phyloP scores from a whole-genome alignment of 108 stramenopile species.

The Craspedostauros australis region DNA sequence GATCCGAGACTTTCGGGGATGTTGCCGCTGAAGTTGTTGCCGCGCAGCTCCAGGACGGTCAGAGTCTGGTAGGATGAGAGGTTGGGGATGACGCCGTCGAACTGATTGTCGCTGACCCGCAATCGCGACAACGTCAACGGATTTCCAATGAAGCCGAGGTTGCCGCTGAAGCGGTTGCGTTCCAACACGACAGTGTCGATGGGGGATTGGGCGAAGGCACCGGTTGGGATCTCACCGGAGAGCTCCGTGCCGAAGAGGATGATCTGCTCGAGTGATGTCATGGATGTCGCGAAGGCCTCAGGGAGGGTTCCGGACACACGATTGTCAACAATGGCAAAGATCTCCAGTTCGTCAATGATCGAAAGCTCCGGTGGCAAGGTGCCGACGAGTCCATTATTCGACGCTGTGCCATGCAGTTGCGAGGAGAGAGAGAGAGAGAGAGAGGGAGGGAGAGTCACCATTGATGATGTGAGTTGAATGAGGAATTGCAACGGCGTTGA shows the following conservation, averaged over 20 bases:
- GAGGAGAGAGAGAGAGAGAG: background rate
- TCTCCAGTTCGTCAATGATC: constrained; percentile 7
- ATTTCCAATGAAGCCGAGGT: too few relatives aligned
- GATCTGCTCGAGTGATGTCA: constrained; percentile 17
- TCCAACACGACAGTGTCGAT: too few relatives aligned
- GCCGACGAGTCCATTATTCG: constrained; percentile 10
- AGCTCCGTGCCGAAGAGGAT: constrained; percentile 21
- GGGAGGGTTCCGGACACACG: constrained; percentile 38
- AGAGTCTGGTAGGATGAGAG: constrained; percentile 19
- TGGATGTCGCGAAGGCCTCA: constrained; percentile 14
- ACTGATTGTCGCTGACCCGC: constrained; percentile 14
- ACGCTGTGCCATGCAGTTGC: background rate
- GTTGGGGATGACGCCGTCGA: constrained; percentile 31
- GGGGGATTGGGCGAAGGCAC: background rate
- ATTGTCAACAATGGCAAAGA: constrained; percentile 21
- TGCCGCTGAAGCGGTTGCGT: too few relatives aligned
- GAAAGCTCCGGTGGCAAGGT: constrained; percentile 7
- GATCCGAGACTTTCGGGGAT: constrained; percentile 10
- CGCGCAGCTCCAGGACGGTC: constrained; percentile 33
- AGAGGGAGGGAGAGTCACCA: background rate
- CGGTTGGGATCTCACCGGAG: constrained; percentile 32
- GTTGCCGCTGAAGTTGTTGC: constrained; percentile 25
- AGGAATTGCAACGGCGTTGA: too few relatives aligned
- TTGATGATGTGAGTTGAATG: too few relatives aligned
- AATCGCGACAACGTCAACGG: constrained; percentile 2